phyloP scores from a whole-genome alignment of 495 filamentous ascomycete genomes.

The Staphylotrichum tortipilum region DNA sequence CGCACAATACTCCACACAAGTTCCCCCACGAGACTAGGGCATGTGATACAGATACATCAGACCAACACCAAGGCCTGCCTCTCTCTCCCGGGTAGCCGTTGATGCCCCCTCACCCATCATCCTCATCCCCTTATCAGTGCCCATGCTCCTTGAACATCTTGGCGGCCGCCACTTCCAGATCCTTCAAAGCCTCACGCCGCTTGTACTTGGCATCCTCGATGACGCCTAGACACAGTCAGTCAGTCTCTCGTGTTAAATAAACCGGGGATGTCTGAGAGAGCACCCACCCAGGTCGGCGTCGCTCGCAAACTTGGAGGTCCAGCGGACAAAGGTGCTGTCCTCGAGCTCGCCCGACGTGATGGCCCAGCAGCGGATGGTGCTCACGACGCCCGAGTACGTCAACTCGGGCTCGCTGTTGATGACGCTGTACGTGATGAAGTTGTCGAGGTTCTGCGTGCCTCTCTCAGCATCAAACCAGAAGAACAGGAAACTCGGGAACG shows the following conservation, averaged over 20 bases:
- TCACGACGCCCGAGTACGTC: conserved; percentile 51
- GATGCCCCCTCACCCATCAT: too few species aligned
- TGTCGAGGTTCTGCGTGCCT: conserved; percentile 51
- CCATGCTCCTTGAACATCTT: conserved; percentile 33
- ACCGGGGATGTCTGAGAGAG: neutral
- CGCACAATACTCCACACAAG: too few species aligned
- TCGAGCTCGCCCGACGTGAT: conserved; percentile 52
- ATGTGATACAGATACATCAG: too few species aligned
- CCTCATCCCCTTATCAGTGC: too few species aligned
- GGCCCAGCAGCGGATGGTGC: conserved; percentile 52
- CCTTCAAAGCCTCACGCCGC: conserved; percentile 57
- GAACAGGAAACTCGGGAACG: too few species aligned
- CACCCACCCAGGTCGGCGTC: conserved; percentile 58
- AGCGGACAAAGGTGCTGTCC: conserved; percentile 53
- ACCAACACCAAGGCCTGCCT: too few species aligned
- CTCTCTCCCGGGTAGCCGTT: too few species aligned
- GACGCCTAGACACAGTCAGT: conserved; percentile 40
- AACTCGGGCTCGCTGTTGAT: conserved; percentile 52
- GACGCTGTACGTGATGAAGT: conserved; percentile 62
- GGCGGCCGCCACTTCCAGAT: conserved; percentile 46
- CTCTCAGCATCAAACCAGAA: neutral
- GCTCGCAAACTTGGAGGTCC: conserved; percentile 57
- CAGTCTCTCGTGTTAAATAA: neutral
- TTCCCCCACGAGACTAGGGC: too few species aligned
- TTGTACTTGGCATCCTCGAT: conserved; percentile 67